Base-by-base conservation (phyloP, 2,329 filamentous ascomycete genomes). In the Fusarium protoensiforme region DNA sequence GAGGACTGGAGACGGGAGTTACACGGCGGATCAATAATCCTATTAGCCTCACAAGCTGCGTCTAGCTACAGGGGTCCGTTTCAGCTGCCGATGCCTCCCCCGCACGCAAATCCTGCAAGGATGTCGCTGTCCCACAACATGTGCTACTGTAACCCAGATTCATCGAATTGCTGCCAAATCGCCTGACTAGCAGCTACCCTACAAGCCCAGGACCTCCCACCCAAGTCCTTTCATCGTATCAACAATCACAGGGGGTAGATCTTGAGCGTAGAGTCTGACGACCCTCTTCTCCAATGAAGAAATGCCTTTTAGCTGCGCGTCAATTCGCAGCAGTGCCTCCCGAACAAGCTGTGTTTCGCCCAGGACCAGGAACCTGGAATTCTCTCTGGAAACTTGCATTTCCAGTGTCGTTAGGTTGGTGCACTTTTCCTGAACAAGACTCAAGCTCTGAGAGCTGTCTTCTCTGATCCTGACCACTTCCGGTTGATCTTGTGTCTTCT, bases 211-310 rank as follows among this genome's bases (percentile, higher is more conserved):
- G 38, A 65, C 57, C 27, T 41, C 36, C 61, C 66, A 68, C 38
- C 66, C 61, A 39, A 68, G 38, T 35, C 43, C 38, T 43, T 57
- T 61, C 67, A 71, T 71, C 11, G 20, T 20, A 33, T 67, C 62
- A 31, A 62, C 51, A 11, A 68, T 35, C 11, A 36, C 46, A 57
- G 54, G 38, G 6, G 58, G 16, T 22, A 67, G 46, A 31, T 20
- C 31, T 36, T 22, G 35, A 24, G 43, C 22, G 54, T 64, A 56
- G 22, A 65, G 24, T 61, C 71, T 68, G 58, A 71, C 59, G 56
- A 71, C 39, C 46, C 68, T 46, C 43, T 61, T 71, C 29, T 64
- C 48, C 51, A 73, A 31, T 24, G 65, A 71, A 54, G 46, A 31
- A 35, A 73, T 64, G 53, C 43, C 46, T 36, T 60, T 63, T 13